These are phyloP conservation scores for Fusarium brevicatenulatum DNA, from an alignment of 2,329 filamentous ascomycete genomes.

Conservation along the genomic window DNA sequence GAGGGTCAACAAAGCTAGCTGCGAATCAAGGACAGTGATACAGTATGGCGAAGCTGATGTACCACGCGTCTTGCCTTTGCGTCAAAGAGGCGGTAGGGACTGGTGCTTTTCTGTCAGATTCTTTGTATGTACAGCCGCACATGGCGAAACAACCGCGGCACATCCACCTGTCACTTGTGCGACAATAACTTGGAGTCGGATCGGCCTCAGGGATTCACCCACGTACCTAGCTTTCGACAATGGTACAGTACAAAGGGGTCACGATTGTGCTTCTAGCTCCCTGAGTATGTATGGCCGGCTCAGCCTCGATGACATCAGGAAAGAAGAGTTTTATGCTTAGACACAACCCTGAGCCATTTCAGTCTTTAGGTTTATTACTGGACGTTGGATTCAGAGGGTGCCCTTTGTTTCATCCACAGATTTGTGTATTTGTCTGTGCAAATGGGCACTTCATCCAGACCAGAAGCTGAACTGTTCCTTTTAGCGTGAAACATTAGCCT, in stretches of 20 bases:
- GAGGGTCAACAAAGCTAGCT: conserved; percentile 7
- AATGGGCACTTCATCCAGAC: background rate
- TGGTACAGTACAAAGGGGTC: background rate
- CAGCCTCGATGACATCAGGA: background rate
- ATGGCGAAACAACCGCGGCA: conserved; percentile 23
- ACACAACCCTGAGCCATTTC: background rate
- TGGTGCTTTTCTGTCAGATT: background rate
- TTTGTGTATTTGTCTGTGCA: background rate
- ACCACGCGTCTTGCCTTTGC: conserved; percentile 13
- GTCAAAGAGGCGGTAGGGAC: conserved; percentile 2
- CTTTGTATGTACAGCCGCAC: conserved; percentile 6
- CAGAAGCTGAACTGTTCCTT: conserved; percentile 8
- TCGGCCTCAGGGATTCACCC: conserved; percentile 29
- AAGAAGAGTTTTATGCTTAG: background rate
- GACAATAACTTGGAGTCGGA: conserved; percentile 25
- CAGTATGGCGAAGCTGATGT: background rate
- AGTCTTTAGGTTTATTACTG: background rate
- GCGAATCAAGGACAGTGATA: conserved; percentile 11
- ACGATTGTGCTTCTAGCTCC: background rate
- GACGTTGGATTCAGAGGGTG: background rate
- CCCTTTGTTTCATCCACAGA: background rate
- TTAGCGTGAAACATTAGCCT: conserved; percentile 38
- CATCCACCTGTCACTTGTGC: conserved; percentile 19
- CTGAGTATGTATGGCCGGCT: background rate
- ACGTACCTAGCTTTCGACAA: background rate